phyloP scores from a whole-genome alignment of 2,329 filamentous ascomycete genomes.

The Aspergillus udagawae region DNA sequence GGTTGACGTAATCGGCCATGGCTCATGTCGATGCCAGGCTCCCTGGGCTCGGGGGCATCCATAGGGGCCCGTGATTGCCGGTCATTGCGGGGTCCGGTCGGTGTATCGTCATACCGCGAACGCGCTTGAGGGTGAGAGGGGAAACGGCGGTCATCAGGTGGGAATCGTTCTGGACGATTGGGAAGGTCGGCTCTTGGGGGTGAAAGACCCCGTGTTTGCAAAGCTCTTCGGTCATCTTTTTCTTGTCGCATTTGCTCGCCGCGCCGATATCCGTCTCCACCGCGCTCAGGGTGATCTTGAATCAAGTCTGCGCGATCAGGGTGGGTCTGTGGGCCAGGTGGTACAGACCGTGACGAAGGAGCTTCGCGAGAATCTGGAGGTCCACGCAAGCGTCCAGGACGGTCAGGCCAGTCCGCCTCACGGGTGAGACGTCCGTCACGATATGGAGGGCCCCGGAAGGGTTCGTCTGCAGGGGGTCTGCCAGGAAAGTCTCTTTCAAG shows the following conservation, averaged over 20 bases:
- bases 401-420: conserved; percentile 38
- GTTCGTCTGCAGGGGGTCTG: conserved; percentile 35
- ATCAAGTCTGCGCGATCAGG: conserved; percentile 34
- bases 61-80: conserved; percentile 26
- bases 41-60: conserved; percentile 32
- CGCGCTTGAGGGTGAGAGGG: conserved; percentile 20
- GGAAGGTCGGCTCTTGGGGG: conserved; percentile 28
- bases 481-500: conserved; percentile 34
- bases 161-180: conserved; percentile 35
- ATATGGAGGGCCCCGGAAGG: conserved; percentile 33
- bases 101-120: conserved; percentile 44
- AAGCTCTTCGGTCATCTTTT: conserved; percentile 30
- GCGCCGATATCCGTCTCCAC: conserved; percentile 26
- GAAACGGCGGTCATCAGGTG: conserved; percentile 33
- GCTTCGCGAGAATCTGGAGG: conserved; percentile 24
- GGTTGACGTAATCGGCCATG: conserved; percentile 46
- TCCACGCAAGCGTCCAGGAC: conserved; percentile 28
- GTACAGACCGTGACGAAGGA: conserved; percentile 21
- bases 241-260: conserved; percentile 25
- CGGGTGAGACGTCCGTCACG: conserved; percentile 32
- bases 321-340: conserved; percentile 26
- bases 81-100: conserved; percentile 51
- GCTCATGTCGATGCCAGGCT: conserved; percentile 40
- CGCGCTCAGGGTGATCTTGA: conserved; percentile 28
- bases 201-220: conserved; percentile 22